Evolutionary conservation across 441 rosid species (phyloP).

Genomic region (Bruguiera hainesii): DNA sequence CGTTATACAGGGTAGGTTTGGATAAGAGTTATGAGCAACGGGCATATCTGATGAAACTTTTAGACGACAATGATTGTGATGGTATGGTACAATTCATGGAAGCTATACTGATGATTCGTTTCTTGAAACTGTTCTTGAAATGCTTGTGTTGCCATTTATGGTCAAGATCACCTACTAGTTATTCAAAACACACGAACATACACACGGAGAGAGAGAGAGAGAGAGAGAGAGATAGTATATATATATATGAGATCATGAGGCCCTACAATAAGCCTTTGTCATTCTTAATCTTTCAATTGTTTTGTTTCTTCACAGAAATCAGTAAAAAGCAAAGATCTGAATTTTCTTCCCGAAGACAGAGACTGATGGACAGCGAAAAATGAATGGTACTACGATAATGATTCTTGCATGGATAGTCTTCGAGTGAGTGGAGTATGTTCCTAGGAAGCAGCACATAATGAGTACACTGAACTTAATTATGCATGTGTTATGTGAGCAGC

Average conservation of each 20-base stretch:
- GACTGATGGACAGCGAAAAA: too few species aligned
- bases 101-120: not conserved
- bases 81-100: conserved; percentile 32
- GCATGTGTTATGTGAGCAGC: too few species aligned
- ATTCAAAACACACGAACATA: not conserved
- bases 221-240: not conserved
- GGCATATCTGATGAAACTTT: conserved; percentile 28
- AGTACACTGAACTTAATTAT: too few species aligned
- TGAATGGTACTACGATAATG: too few species aligned
- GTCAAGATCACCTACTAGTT: conserved; percentile 23
- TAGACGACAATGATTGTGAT: conserved; percentile 30
- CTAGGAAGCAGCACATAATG: too few species aligned
- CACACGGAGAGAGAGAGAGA: not conserved
- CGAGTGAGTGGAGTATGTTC: too few species aligned
- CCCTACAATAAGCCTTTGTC: conserved; percentile 20
- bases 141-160: conserved; percentile 15
- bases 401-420: too few species aligned
- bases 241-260: conserved; percentile 17
- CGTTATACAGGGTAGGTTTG: conserved; percentile 17
- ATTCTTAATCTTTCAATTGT: too few species aligned
- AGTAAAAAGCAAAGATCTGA: too few species aligned
- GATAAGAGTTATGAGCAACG: conserved; percentile 10
- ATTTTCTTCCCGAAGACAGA: too few species aligned
- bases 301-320: too few species aligned
- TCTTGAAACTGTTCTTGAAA: not conserved